Conservation (phyloP, 1,139 yeast species). For the Nakaseomyces sp. region DNA sequence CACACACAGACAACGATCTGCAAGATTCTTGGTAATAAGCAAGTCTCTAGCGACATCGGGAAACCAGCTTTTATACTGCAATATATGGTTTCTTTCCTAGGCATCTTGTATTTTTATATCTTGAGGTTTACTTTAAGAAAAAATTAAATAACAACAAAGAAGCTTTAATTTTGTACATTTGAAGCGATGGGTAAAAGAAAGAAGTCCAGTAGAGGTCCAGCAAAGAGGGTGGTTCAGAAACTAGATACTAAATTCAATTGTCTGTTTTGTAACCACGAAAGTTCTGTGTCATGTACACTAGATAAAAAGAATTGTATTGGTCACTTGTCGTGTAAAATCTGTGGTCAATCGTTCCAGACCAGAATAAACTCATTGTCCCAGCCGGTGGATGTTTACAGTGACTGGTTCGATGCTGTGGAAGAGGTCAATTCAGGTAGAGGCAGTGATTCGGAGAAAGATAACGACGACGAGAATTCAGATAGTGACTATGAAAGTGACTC, state of each 20-base stretch:
- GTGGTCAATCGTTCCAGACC: slow-evolving; percentile 91
- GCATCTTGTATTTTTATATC: too few relatives aligned
- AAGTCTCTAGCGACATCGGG: too few relatives aligned
- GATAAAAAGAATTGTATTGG: slow-evolving; percentile 87
- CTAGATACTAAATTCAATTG: slow-evolving; percentile 85
- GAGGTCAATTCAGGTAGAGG: slow-evolving; percentile 72
- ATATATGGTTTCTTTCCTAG: too few relatives aligned
- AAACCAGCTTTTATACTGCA: too few relatives aligned
- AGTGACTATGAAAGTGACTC: slow-evolving; percentile 30
- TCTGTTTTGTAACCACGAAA: slow-evolving; percentile 91
- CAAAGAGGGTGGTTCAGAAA: slow-evolving; percentile 66
- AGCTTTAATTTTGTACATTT: neutral
- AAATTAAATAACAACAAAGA: neutral
- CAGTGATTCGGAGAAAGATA: slow-evolving; percentile 27
- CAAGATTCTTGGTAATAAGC: too few relatives aligned
- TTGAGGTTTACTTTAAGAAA: neutral
- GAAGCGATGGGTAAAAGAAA: slow-evolving; percentile 74
- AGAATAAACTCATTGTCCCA: slow-evolving; percentile 55
- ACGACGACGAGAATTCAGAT: slow-evolving; percentile 24
- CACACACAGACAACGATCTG: too few relatives aligned
- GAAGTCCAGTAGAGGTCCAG: slow-evolving; percentile 79
- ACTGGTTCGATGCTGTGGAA: slow-evolving; percentile 98
- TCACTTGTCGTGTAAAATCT: slow-evolving; percentile 77
- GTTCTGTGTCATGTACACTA: slow-evolving; percentile 76
- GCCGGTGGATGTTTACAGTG: slow-evolving; percentile 92